Conservation (phyloP, 2,329 filamentous ascomycete genomes). For the Lecanoromycetidae sp. region DNA sequence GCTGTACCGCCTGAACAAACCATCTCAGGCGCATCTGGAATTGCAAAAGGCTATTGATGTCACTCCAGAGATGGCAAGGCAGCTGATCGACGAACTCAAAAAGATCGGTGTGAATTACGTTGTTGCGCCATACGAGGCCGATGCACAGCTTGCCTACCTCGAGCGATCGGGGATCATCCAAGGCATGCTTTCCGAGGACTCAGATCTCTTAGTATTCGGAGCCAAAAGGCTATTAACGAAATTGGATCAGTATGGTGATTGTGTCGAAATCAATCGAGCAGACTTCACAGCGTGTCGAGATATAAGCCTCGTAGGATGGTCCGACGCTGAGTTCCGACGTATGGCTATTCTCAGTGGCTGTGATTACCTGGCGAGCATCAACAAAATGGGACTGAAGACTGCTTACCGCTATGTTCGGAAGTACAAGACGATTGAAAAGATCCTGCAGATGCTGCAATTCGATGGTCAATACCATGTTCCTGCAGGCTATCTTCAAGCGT, state of each 20-base stretch:
- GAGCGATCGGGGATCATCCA: conserved; percentile 72
- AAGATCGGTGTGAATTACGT: conserved; percentile 68
- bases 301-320: conserved; percentile 81
- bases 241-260: conserved; percentile 84
- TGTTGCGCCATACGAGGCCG: conserved; percentile 93
- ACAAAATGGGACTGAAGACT: conserved; percentile 80
- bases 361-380: conserved; percentile 82
- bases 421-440: conserved; percentile 72
- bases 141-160: conserved; percentile 90
- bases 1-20: conserved; percentile 68
- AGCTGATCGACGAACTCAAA: conserved; percentile 85
- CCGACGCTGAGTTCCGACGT: conserved; percentile 74
- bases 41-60: conserved; percentile 93
- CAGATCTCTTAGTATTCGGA: conserved; percentile 88
- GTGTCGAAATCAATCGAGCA: conserved; percentile 76
- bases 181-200: conserved; percentile 92
- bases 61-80: conserved; percentile 87
- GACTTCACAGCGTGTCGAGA: conserved; percentile 85
- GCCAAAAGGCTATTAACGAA: conserved; percentile 86
- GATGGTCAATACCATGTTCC: conserved; percentile 77
- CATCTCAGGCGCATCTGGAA: conserved; percentile 67
- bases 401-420: conserved; percentile 84
- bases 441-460: conserved; percentile 73
- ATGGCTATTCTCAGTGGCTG: conserved; percentile 97
- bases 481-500: conserved; percentile 65